Evolutionary conservation across 108 stramenopile genomes (phyloP).

Genomic region (Fistulifera solaris): DNA sequence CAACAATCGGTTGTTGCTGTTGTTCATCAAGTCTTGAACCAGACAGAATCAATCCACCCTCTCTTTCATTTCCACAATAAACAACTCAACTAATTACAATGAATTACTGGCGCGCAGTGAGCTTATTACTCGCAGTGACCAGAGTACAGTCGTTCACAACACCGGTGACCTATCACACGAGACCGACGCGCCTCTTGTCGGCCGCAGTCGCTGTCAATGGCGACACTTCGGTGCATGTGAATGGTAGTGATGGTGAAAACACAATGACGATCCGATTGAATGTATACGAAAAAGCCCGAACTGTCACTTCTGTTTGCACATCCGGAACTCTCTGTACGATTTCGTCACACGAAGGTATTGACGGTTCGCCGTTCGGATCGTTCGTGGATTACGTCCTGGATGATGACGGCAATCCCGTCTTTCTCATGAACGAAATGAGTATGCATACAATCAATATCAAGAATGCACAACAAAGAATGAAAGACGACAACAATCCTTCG

Average conservation of each 20-base stretch:
- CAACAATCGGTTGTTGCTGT: no score
- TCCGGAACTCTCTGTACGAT: slow-evolving; percentile 82
- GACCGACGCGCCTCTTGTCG: no score
- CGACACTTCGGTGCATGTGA: no score
- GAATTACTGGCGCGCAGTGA: no score
- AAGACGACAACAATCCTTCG: slow-evolving; percentile 5
- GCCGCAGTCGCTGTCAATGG: no score
- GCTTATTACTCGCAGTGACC: no score
- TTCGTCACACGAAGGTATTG: slow-evolving; percentile 66
- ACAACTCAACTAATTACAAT: no score
- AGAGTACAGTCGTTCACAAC: no score
- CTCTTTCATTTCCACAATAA: no score
- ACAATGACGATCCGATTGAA: slow-evolving; percentile 54
- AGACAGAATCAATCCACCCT: no score
- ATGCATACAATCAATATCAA: slow-evolving; percentile 94
- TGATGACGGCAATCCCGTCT: slow-evolving; percentile 83
- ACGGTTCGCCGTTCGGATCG: slow-evolving; percentile 89
- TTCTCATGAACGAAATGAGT: slow-evolving; percentile 91
- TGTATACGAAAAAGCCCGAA: slow-evolving; percentile 79
- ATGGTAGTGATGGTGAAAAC: neutral
- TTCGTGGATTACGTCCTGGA: slow-evolving; percentile 97
- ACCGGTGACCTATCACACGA: no score
- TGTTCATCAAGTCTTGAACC: no score
- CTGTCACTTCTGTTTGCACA: slow-evolving; percentile 73
- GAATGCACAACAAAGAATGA: slow-evolving; percentile 9